phyloP scores from a whole-genome alignment of 495 filamentous ascomycete genomes.

The Annulohypoxylon nitens region DNA sequence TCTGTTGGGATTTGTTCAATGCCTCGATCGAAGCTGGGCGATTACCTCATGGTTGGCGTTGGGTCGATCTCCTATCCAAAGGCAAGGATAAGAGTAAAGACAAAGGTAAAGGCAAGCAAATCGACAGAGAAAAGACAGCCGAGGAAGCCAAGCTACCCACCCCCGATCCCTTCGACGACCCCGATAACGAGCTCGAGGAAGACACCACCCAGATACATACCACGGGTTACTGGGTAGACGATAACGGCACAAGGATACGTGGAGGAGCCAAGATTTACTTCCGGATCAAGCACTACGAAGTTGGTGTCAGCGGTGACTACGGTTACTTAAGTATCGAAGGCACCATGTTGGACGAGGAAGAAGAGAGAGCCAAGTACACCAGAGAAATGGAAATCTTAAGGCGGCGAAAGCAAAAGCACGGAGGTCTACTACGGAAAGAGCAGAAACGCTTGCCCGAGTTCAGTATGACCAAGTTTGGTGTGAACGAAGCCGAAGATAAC shows the following conservation, averaged over 20 bases:
- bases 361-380: constrained; percentile 52
- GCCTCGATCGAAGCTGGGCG: constrained; percentile 63
- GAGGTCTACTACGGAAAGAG: constrained; percentile 51
- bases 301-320: constrained; percentile 63
- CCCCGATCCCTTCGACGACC: constrained; percentile 37
- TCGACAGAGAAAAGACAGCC: constrained; percentile 32
- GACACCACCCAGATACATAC: constrained; percentile 58
- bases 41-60: constrained; percentile 61
- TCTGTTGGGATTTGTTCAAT: constrained; percentile 65
- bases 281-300: constrained; percentile 65
- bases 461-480: constrained; percentile 63
- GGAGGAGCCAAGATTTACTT: constrained; percentile 58
- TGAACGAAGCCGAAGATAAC: constrained; percentile 58
- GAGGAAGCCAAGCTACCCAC: constrained; percentile 41
- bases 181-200: constrained; percentile 30
- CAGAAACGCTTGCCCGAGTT: constrained; percentile 59
- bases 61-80: constrained; percentile 57
- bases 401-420: constrained; percentile 52
- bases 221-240: constrained; percentile 64
- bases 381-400: constrained; percentile 56
- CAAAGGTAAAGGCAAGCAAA: constrained; percentile 34
- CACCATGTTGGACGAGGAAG: constrained; percentile 60
- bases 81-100: constrained; percentile 36
- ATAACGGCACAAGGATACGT: constrained; percentile 51
- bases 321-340: constrained; percentile 64